A percentile compares a stretch with the other conserved stretches of the same genome.
phyloP scores from a whole-genome alignment of 331 rosid species.

The Prunus yedoensis region DNA sequence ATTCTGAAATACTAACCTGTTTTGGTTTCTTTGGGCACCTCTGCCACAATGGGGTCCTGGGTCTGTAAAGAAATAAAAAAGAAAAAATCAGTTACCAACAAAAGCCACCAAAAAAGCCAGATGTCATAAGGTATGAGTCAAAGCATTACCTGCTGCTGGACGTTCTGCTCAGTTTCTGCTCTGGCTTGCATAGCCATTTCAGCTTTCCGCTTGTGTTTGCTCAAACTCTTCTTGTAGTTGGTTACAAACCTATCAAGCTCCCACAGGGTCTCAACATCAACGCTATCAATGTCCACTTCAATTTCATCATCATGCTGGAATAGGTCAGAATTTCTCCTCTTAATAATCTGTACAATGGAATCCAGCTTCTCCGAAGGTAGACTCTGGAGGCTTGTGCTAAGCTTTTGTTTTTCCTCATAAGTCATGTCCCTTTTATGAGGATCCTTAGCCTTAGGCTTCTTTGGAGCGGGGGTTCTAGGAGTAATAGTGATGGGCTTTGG shows the following conservation, averaged over 20 bases:
- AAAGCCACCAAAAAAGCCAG: background rate
- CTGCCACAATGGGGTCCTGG: conserved; percentile 45
- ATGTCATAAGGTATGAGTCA: conserved; percentile 8
- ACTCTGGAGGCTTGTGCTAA: conserved; percentile 79
- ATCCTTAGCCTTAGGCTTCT: conserved; percentile 96
- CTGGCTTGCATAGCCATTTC: conserved; percentile 72
- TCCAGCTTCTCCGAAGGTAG: conserved; percentile 85
- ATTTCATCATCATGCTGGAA: conserved; percentile 85
- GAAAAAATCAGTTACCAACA: conserved; percentile 11
- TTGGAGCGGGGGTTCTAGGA: conserved; percentile 87
- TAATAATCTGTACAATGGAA: conserved; percentile 77
- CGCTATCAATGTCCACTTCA: conserved; percentile 96
- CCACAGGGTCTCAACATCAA: conserved; percentile 94
- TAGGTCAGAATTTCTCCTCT: conserved; percentile 75
- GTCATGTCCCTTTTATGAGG: conserved; percentile 93
- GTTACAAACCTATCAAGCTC: conserved; percentile 97
- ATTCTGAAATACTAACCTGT: conserved; percentile 46
- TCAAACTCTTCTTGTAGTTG: conserved; percentile 91
- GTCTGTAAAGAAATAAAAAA: conserved; percentile 26
- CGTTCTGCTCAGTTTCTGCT: conserved; percentile 46
- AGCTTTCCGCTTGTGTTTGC: conserved; percentile 89
- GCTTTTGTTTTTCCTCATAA: conserved; percentile 84
- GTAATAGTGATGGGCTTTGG: conserved; percentile 47
- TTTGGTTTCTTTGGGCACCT: conserved; percentile 47
- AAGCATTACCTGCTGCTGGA: conserved; percentile 48